Evolutionary conservation across 495 filamentous ascomycete species (phyloP), one percentile per base, ranked within the genome.

Genomic region (Talaromyces ruber): DNA sequence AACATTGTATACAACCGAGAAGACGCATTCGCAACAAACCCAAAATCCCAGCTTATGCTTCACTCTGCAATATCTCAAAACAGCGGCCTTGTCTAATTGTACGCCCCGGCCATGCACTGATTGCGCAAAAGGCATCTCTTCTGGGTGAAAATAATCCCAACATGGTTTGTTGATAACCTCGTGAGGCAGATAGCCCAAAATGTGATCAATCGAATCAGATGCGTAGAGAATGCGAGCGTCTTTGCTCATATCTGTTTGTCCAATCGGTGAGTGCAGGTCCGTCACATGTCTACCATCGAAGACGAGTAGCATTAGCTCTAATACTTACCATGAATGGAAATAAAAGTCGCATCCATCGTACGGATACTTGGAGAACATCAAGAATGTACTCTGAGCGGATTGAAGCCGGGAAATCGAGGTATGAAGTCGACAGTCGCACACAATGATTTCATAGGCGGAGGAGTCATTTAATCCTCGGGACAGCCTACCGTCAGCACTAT

Each of bases 311-410:
- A 45, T 45, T 45, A 34, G 39, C 16, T 45, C 39, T 16, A 67
- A 64, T 65, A 83, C 87, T 76, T 74, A 86, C 92, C 91, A 74
- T 95, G 91, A 66, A 95, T 96, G 64, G 91, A 91, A 77, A 96
- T 95, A 77, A 95, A 95, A 50, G 91, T 96, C 65, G 89, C 90
- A 75, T 94, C 91, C 91, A 94, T 94, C 68, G 39, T 45, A 34
- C 14, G 32, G 9, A 34, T 34, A 34, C 9, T 34, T 11, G 32
- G 11, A 34, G 3, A 34, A 12, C 32, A 34, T 34, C 32, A 34
- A 34, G 11, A 34, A 1, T 12, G 11, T 34, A 45, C 18, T 3
- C 39, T 45, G 16, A 5, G n/a, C 18, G n/a, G 37, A 45, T 45
- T 45, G 16, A 34, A 34, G 32, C 1, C 11, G 32, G 32, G 14